Base-by-base conservation (phyloP, 306 rosid genomes). In the Datisca glomerata region DNA sequence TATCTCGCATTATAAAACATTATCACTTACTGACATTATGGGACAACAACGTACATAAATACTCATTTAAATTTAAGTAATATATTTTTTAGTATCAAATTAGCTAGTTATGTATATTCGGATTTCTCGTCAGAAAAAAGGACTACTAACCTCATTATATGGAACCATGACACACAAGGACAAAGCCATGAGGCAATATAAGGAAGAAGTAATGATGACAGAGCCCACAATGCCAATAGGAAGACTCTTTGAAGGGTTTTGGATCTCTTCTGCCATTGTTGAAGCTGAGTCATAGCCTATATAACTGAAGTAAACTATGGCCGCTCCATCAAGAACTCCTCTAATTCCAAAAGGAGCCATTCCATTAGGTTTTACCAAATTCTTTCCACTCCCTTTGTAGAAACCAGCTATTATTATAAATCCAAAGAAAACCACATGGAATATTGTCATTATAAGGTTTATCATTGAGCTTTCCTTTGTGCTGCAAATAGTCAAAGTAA, bases 201-300 rank as follows among this genome's bases (percentile, higher is more conserved):
- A 75, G 53, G 62, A 18, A 12, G 97, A 74, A 63, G 86, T 78
- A 54, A 79, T 72, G 35, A 83, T 71, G 62, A 87, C 97, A 15
- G 97, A 83, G 22, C 97, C 97, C 41, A 80, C 62, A 29, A 87
- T 83, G 56, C 97, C 94, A 49, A 87, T 44, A 6, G 97, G 97
- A 17, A 87, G 76, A 52, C 73, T 74, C 53, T 52, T 77, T 4
- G 64, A 60, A 52, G 94, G 97, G 43, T 70, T 73, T 55, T 68
- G 78, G 22, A 76, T 80, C 64, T 87, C 97, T 57, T 87, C 97
- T 17, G 97, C 97, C 79, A 87, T 60, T 18, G 97, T 87, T 59
- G 97, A 83, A 57, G 81, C 97, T 9, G 97, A 83, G 62, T 87
- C 94, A 59, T 83, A 87, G 27, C 97, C 97, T 33, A 87, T 87